These are phyloP conservation scores for Penicillium steckii DNA, from an alignment of 495 filamentous ascomycete genomes.

Conservation along the genomic window DNA sequence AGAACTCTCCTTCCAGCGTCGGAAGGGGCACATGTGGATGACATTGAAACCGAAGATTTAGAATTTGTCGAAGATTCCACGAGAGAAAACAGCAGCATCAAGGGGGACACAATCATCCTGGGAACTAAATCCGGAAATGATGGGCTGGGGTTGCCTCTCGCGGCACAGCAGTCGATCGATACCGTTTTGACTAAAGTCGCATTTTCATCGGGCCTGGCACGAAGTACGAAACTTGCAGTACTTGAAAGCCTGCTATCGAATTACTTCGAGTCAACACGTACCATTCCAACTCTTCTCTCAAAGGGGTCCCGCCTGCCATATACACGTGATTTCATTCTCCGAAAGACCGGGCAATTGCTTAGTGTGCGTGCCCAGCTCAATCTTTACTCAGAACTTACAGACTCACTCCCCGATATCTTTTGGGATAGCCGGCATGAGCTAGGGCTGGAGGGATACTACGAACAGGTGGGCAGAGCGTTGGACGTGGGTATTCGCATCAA, in stretches of 20 bases:
- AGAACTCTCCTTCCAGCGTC: conserved; percentile 73
- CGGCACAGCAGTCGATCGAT: conserved; percentile 53
- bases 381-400: conserved; percentile 94
- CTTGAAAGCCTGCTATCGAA: conserved; percentile 78
- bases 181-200: conserved; percentile 90
- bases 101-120: conserved; percentile 85
- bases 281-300: conserved; percentile 73
- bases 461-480: conserved; percentile 83
- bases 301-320: conserved; percentile 64
- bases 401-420: conserved; percentile 92
- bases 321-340: conserved; percentile 75
- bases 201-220: conserved; percentile 91
- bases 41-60: conserved; percentile 81
- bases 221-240: conserved; percentile 94
- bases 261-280: conserved; percentile 80
- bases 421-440: conserved; percentile 92
- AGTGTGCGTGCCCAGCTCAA: conserved; percentile 90
- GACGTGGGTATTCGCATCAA: conserved; percentile 94
- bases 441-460: conserved; percentile 87
- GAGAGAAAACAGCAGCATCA: conserved; percentile 73
- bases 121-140: conserved; percentile 60
- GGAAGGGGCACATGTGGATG: conserved; percentile 65
- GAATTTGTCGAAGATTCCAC: conserved; percentile 78
- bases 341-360: conserved; percentile 92
- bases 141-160: conserved; percentile 8